Percentiles rank a stretch among this genome's conserved stretches.
Evolutionary conservation across 495 filamentous ascomycete species (phyloP).

Genomic region (Pyrenula aspistea): DNA sequence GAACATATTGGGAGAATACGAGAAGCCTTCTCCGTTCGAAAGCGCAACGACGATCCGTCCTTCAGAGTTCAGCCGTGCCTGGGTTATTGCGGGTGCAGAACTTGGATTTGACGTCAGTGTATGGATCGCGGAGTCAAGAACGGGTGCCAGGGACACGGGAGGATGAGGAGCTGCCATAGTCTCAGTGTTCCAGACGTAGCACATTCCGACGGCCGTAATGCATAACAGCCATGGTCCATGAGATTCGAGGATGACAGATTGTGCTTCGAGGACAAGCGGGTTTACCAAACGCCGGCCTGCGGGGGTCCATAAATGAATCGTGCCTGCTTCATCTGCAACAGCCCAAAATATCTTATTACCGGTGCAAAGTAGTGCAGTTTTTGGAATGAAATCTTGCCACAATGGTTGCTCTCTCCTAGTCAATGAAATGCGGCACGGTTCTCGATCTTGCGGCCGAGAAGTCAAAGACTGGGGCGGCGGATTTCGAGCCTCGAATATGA

Average conservation of each 20-base stretch:
- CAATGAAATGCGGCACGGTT: conserved; percentile 72
- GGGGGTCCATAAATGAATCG: conserved; percentile 87
- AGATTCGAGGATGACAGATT: conserved; percentile 86
- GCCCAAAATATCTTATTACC: conserved; percentile 88
- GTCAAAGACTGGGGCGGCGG: conserved; percentile 45
- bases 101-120: conserved; percentile 55
- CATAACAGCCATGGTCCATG: conserved; percentile 81
- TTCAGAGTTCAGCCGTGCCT: conserved; percentile 77
- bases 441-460: conserved; percentile 46
- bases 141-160: conserved; percentile 78
- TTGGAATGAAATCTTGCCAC: conserved; percentile 90
- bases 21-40: conserved; percentile 85
- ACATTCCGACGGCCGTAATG: conserved; percentile 78
- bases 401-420: conserved; percentile 71
- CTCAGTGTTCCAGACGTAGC: conserved; percentile 87
- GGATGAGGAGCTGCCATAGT: conserved; percentile 76
- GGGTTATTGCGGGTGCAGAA: conserved; percentile 67
- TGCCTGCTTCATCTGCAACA: conserved; percentile 85
- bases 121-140: conserved; percentile 77
- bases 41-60: conserved; percentile 75
- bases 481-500: conserved; percentile 65
- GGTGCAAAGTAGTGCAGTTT: conserved; percentile 70
- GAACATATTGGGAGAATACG: conserved; percentile 70
- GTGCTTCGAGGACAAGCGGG: conserved; percentile 75
- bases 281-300: conserved; percentile 80